Conservation (phyloP, 257 asterid genomes). For the Solanum gracilifrons region DNA sequence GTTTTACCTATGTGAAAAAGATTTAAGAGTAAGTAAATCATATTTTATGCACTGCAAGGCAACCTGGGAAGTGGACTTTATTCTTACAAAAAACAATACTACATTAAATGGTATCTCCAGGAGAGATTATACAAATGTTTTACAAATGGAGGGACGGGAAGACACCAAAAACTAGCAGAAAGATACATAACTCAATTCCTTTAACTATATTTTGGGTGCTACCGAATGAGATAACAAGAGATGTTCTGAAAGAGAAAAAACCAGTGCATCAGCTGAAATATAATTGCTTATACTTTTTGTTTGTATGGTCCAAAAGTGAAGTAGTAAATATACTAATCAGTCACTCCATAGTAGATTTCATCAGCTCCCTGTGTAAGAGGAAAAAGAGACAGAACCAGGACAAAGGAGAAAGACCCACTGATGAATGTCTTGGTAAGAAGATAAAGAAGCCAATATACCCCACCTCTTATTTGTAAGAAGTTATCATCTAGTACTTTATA, state of each 20-base stretch:
- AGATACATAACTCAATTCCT: background rate
- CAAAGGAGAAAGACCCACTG: background rate
- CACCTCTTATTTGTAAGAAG: background rate
- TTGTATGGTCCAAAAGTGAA: background rate
- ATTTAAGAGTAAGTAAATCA: background rate
- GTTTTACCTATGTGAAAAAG: background rate
- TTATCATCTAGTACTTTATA: background rate
- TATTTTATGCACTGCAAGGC: background rate
- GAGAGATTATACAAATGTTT: background rate
- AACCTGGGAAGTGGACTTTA: background rate
- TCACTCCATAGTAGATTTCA: background rate
- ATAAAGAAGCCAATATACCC: background rate
- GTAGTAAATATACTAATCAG: background rate
- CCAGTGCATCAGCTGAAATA: background rate
- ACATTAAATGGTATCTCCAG: background rate
- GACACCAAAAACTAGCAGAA: background rate
- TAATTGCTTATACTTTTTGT: background rate
- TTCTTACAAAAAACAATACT: background rate
- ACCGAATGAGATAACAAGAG: background rate
- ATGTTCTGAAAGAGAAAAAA: background rate
- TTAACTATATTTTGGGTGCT: background rate
- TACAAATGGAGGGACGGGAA: background rate
- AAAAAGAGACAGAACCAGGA: background rate
- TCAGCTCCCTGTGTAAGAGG: background rate
- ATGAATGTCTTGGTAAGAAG: background rate